Evolutionary conservation across 352 stramenopile genomes (phyloP).

Genomic region (Pythium dissimile): DNA sequence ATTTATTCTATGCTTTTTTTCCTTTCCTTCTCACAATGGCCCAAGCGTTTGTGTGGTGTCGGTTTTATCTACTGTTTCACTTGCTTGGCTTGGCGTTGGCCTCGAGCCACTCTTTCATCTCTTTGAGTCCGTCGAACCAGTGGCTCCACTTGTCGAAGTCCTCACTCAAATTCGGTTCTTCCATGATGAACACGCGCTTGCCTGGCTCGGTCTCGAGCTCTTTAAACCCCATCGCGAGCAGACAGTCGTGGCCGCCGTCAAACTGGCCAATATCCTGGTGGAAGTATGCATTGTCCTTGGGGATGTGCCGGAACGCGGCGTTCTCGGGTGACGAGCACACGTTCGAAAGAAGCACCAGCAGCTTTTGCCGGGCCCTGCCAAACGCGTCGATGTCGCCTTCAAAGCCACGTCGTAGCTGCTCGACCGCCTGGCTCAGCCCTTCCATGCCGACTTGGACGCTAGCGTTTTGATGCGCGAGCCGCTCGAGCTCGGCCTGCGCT

Average conservation of each 20-base stretch:
- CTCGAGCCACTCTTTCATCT: conserved; percentile 38
- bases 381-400: conserved; percentile 6
- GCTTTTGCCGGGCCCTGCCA: conserved; percentile 40
- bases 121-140: conserved; percentile 78
- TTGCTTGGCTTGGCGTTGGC: neutral
- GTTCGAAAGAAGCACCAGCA: conserved; percentile 51
- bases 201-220: conserved; percentile 48
- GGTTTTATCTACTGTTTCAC: neutral
- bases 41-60: no score
- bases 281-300: conserved; percentile 69
- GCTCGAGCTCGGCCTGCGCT: conserved; percentile 22
- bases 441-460: conserved; percentile 35
- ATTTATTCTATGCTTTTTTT: no score
- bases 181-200: conserved; percentile 55
- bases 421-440: conserved; percentile 39
- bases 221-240: conserved; percentile 72
- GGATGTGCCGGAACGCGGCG: conserved; percentile 62
- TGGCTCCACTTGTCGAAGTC: conserved; percentile 78
- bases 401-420: conserved; percentile 39
- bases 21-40: no score
- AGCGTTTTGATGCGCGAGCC: conserved; percentile 30
- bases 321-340: conserved; percentile 76
- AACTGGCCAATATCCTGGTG: conserved; percentile 64
- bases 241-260: conserved; percentile 48
- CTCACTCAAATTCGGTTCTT: conserved; percentile 70